phyloP scores from a whole-genome alignment of 306 rosid species.

The Carpinus viminea region DNA sequence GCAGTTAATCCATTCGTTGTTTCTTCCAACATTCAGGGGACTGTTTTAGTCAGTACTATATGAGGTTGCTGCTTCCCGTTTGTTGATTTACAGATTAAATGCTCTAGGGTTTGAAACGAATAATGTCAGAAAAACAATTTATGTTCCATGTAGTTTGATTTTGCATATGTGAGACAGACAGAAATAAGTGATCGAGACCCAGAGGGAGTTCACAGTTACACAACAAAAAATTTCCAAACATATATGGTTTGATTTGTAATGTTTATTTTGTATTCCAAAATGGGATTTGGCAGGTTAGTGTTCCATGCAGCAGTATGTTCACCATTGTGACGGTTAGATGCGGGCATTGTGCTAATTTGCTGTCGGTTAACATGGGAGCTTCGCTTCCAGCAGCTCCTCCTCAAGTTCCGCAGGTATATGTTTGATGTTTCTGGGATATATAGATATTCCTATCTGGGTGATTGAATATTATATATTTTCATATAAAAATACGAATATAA shows the following conservation, averaged over 20 bases:
- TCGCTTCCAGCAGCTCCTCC: slow-evolving; percentile 60
- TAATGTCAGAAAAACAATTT: not conserved
- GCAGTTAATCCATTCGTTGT: not conserved
- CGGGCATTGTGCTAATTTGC: slow-evolving; percentile 90
- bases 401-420: slow-evolving; percentile 52
- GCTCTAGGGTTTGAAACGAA: not conserved
- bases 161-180: not conserved
- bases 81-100: not conserved
- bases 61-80: not conserved
- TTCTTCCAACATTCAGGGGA: not conserved
- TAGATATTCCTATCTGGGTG: slow-evolving; percentile 10
- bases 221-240: not conserved
- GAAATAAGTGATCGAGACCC: not conserved
- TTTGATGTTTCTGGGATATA: slow-evolving; percentile 4
- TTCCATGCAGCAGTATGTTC: slow-evolving; percentile 71
- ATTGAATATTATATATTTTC: not conserved
- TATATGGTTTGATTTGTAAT: not conserved
- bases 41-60: not conserved
- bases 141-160: not conserved
- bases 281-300: slow-evolving; percentile 76
- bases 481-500: too few species aligned
- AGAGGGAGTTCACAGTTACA: not conserved
- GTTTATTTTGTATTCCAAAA: slow-evolving; percentile 16
- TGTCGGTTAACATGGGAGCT: slow-evolving; percentile 75
- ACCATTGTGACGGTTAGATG: slow-evolving; percentile 90